Evolutionary conservation across 1,284 basidiomycete genomes (phyloP).

Genomic region (Cutaneotrichosporon spelunceum): DNA sequence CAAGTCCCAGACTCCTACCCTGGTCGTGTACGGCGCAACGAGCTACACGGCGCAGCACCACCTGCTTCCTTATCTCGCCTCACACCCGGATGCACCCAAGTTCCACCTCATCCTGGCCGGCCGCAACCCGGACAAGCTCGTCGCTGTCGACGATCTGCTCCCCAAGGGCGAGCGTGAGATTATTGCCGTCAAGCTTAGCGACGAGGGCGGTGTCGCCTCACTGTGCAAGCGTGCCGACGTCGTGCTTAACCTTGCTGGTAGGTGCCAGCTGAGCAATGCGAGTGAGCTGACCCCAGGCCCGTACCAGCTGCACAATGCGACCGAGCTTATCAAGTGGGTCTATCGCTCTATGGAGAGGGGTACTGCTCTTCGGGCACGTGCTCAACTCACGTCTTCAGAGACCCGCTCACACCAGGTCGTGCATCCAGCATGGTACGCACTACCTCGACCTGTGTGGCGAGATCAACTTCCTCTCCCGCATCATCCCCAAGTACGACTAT

Average conservation of each 20-base stretch:
- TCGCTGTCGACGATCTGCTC: slow-evolving; percentile 26
- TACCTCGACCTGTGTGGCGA: slow-evolving; percentile 67
- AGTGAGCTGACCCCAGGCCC: slow-evolving; percentile 30
- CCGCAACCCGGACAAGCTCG: slow-evolving; percentile 37
- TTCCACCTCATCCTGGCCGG: slow-evolving; percentile 46
- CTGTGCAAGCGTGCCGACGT: slow-evolving; percentile 36
- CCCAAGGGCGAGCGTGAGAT: slow-evolving; percentile 22
- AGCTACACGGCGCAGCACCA: slow-evolving; percentile 41
- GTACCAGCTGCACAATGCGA: slow-evolving; percentile 38
- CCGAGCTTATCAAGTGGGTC: slow-evolving; percentile 35
- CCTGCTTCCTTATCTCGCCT: slow-evolving; percentile 41
- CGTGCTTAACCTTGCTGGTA: slow-evolving; percentile 43
- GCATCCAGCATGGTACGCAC: slow-evolving; percentile 58
- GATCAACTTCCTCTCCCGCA: slow-evolving; percentile 56
- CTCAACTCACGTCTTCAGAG: neutral
- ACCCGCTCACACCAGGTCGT: slow-evolving; percentile 52
- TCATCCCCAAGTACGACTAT: slow-evolving; percentile 63
- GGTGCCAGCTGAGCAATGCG: slow-evolving; percentile 11
- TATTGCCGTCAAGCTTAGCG: slow-evolving; percentile 29
- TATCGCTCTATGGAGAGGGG: too few species aligned
- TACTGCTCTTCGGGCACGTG: neutral
- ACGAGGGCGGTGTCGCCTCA: slow-evolving; percentile 30
- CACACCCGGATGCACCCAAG: slow-evolving; percentile 31
- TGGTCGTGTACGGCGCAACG: slow-evolving; percentile 49
- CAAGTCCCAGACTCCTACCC: slow-evolving; percentile 25